Evolutionary conservation across 768 basidiomycete species (phyloP).

Genomic region (Agaricus subrufescens): DNA sequence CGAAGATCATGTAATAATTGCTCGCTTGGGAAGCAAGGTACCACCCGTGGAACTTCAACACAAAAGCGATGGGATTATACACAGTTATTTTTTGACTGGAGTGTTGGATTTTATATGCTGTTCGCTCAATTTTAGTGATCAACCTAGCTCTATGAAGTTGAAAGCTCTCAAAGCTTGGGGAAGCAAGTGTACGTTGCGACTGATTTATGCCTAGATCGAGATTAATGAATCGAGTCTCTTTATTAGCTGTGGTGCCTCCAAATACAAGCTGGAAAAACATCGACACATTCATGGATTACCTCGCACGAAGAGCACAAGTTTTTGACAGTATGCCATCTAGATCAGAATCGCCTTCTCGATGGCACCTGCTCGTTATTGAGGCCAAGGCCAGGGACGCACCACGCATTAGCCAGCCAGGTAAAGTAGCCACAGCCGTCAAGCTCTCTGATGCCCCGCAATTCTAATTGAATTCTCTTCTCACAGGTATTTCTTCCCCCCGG

Average conservation of each 20-base stretch:
- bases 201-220: neutral
- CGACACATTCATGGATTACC: neutral
- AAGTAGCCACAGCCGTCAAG: neutral
- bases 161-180: neutral
- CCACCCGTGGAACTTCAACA: neutral
- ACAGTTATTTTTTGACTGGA: neutral
- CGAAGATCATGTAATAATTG: neutral
- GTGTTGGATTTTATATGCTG: neutral
- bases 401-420: neutral
- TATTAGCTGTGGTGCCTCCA: neutral
- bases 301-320: neutral
- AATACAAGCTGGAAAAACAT: neutral
- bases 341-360: neutral
- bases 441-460: neutral
- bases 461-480: neutral
- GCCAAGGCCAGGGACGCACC: neutral
- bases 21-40: neutral
- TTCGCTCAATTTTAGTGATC: too few species aligned
- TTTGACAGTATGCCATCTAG: too few species aligned
- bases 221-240: neutral
- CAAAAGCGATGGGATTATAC: neutral
- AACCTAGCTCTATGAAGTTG: too few species aligned
- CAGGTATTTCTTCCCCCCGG: neutral
- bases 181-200: neutral
- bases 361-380: neutral